Evolutionary conservation across 768 basidiomycete species (phyloP), one percentile per base, ranked within the genome.

Genomic region (Gymnopilus dilepis): DNA sequence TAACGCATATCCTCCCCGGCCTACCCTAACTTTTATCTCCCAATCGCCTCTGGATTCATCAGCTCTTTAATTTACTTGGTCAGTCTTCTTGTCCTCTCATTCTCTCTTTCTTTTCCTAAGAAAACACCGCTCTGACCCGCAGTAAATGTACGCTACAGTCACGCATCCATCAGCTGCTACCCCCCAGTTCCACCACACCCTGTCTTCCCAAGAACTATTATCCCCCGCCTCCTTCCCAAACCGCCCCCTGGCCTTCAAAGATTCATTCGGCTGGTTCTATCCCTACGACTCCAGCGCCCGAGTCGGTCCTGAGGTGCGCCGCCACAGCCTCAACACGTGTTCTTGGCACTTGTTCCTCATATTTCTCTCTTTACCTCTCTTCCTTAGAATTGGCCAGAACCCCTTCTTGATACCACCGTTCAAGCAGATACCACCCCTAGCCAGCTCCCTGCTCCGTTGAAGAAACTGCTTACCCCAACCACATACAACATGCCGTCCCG

Each of bases 111-210:
- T 62, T 59, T 62, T 67, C 72, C 72, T 63, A 73, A 70, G 45
- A 51, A 59, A 52, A 60, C 54, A 59, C 63, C 65, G 56, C 67
- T 74, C 69, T 71, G 69, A 67, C 71, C 72, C 68, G 69, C 73
- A 76, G 84, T 85, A 84, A 84, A 90, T 90, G 87, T 85, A 84
- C 83, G 82, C 84, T 78, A 81, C 83, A 81, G 85, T 87, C 77
- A 82, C 85, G 81, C 81, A 75, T 64, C 69, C 74, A 69, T 67
- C 73, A 57, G 64, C 74, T 67, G 76, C 83, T 78, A 78, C 77
- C 59, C 67, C 72, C 62, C 60, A 53, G 66, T n/a, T n/a, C n/a
- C n/a, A n/a, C n/a, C 65, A 66, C 58, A 54, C 63, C 38, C 50
- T 43, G 42, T 38, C 62, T n/a, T 51, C 63, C 48, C 57, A 60